phyloP scores from a whole-genome alignment of 352 stramenopile genomes.

The Phytophthora megakarya region DNA sequence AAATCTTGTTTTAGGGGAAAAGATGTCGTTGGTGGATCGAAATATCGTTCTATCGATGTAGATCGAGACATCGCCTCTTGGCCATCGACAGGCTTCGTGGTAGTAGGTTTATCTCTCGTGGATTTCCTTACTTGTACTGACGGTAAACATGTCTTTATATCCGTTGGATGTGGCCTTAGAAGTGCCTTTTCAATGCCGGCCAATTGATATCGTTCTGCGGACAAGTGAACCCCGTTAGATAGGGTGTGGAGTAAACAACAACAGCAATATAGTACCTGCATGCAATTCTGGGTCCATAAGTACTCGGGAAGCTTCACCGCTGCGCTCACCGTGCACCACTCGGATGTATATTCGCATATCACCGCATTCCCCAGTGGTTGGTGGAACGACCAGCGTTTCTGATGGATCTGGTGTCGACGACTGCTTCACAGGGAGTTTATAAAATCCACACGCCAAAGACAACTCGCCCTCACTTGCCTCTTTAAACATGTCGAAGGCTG shows the following conservation, averaged over 20 bases:
- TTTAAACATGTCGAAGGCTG: conserved; percentile 43
- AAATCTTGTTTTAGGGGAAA: conserved; percentile 30
- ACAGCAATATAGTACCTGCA: conserved; percentile 22
- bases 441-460: conserved; percentile 30
- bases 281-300: conserved; percentile 43
- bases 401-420: conserved; percentile 49
- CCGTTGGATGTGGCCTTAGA: conserved; percentile 18
- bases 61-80: conserved; percentile 2
- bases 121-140: conserved; percentile 19
- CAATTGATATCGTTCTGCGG: conserved; percentile 25
- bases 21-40: conserved; percentile 6
- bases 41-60: neutral
- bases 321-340: conserved; percentile 35
- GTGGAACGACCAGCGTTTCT: conserved; percentile 30
- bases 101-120: neutral
- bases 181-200: conserved; percentile 11
- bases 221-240: conserved; percentile 5
- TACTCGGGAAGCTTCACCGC: conserved; percentile 35
- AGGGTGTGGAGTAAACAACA: neutral
- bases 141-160: neutral
- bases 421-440: conserved; percentile 49
- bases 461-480: conserved; percentile 8
- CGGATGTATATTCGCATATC: conserved; percentile 42
- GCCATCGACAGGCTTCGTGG: conserved; percentile 1
- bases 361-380: conserved; percentile 12